Conservation (phyloP, 1,139 yeast genomes). For the Taphrina wiesneri region DNA sequence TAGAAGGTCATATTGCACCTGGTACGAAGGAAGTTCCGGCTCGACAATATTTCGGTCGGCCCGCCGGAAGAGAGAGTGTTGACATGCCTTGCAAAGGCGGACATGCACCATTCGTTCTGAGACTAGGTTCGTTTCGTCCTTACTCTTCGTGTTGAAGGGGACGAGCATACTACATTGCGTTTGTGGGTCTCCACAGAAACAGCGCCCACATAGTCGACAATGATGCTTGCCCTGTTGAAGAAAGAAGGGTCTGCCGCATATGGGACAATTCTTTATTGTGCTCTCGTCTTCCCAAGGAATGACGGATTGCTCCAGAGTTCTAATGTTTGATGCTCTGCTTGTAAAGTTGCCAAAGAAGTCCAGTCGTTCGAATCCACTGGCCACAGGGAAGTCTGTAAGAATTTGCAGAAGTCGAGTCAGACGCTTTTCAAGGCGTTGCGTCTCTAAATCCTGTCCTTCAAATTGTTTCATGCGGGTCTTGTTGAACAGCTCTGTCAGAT, state of each 20-base stretch:
- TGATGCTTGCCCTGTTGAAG: constrained; percentile 76
- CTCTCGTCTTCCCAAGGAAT: constrained; percentile 71
- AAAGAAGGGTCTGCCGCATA: constrained; percentile 63
- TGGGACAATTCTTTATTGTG: constrained; percentile 56
- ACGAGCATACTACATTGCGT: constrained; percentile 58
- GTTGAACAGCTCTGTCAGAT: constrained; percentile 54
- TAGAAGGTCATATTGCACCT: constrained; percentile 47
- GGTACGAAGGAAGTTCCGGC: constrained; percentile 37
- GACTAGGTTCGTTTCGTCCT: not conserved
- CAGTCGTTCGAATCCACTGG: constrained; percentile 6
- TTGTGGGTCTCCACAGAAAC: constrained; percentile 70
- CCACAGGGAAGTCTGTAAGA: constrained; percentile 29
- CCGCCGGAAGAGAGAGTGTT: not conserved
- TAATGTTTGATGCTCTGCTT: constrained; percentile 39
- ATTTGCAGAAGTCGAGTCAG: constrained; percentile 54
- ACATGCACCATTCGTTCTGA: not conserved
- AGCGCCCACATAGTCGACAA: constrained; percentile 78
- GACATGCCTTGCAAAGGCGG: constrained; percentile 5
- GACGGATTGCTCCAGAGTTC: constrained; percentile 53
- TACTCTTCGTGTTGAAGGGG: constrained; percentile 3
- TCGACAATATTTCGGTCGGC: not conserved
- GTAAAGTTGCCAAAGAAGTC: not conserved
- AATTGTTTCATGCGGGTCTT: constrained; percentile 37
- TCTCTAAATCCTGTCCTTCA: constrained; percentile 39
- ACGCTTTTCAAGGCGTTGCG: constrained; percentile 60